Base-by-base conservation (phyloP, 2,329 filamentous ascomycete species). In the Septoria petroselini region DNA sequence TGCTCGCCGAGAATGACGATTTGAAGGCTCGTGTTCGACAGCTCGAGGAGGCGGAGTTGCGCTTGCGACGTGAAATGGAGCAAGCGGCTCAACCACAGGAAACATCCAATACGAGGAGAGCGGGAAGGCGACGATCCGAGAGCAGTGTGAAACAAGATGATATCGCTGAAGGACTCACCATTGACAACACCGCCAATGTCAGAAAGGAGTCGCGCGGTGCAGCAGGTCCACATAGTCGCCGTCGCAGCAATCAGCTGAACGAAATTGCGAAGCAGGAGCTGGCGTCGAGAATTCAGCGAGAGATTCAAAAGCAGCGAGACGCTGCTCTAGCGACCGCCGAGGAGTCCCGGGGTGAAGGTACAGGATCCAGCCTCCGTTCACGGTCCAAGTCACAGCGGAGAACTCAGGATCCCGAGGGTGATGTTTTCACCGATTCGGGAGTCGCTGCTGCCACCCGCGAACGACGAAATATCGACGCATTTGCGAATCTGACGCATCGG, bases 1-100 rank as follows among this genome's bases (percentile, higher is more conserved):
- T 94, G 14, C 82, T 95, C 50, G 90, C 95, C 65, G 91, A 96
- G 64, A 83, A 90, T 48, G 91, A 97, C 64, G 88, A 96, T 57
- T 31, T 68, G 41, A 58, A 58, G 43, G 49, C 58, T 60, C 37
- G 68, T 58, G 68, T 73, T 27, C 65, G 70, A 25, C 62, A 64
- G 3, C 66, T 76, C 44, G 65, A 68, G 23, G 38, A 66, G 1
- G 68, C 72, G 42, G 73, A 73, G 30, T 64, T 70, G 38, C 63
- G 68, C 21, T 64, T 75, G 41, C 68, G 68, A 9, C 51, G 62
- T 6, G 66, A 72, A 46, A 60, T 73, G 12, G 33, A 46, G 62
- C 65, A 41, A 47, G 44, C 31, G 8, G 27, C 21, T 25, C 39
- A 19, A 19, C 33, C 11, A 15, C 15, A n/a, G 7, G 43, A 19